Base-by-base conservation (phyloP, 768 basidiomycete genomes). In the Hysterangium stoloniferum region DNA sequence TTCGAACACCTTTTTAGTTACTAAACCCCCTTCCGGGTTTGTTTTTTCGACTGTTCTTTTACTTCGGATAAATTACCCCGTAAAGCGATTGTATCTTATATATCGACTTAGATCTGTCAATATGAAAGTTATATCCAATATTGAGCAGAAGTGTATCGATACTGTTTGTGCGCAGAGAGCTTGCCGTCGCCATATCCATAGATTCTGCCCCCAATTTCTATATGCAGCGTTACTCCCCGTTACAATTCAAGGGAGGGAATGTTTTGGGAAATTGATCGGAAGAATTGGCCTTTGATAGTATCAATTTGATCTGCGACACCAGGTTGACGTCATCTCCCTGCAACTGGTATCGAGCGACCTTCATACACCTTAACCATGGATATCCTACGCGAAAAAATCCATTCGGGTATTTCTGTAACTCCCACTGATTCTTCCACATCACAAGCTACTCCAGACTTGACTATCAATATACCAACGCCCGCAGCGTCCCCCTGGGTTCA, bases 401-500 rank as follows among this genome's bases (percentile, higher is more conserved):
- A 51, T 29, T 51, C 49, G 9, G 49, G 49, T 4, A 28, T 42
- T 12, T 27, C 29, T 19, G 33, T 22, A 12, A 24, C 19, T 11
- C 37, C 40, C 3, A 6, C 27, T 24, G 25, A 27, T 12, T 31
- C n/a, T 7, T 29, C 17, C 15, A 12, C 48, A 40, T 6, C 33
- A 15, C 36, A 31, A 12, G 34, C 25, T n/a, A 17, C 25, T 28
- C 44, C 55, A 13, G 54, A 49, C 15, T 54, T 56, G 35, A 56
- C 51, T 32, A 61, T 52, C 53, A 56, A 58, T 25, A 58, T 52
- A 33, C 55, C 53, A 32, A 57, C 55, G 46, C 48, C 49, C 20
- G 17, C 7, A 5, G 24, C 31, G 17, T 29, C 51, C 24, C 44
- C 33, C 11, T n/a, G n/a, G n/a, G n/a, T n/a, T n/a, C n/a, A n/a